Conservation (phyloP, 768 basidiomycete species). For the Hydnum rufescens region DNA sequence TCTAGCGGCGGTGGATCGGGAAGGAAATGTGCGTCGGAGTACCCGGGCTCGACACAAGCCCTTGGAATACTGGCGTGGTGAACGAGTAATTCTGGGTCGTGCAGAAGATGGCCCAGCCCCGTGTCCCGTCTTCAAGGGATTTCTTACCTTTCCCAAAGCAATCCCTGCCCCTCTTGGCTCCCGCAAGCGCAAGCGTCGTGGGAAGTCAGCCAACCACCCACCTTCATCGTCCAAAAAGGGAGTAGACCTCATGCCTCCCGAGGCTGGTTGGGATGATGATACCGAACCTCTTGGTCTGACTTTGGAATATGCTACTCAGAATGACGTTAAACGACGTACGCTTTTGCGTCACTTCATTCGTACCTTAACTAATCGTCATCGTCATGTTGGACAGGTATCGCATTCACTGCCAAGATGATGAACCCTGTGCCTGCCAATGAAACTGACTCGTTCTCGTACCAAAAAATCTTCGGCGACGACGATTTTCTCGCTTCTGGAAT, state of each 20-base stretch:
- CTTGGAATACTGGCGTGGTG: conserved; percentile 9
- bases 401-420: conserved; percentile 53
- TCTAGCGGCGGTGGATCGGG: conserved; percentile 1
- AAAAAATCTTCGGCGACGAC: conserved; percentile 82
- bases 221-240: conserved; percentile 1
- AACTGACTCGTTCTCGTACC: conserved; percentile 78
- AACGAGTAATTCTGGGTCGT: conserved; percentile 5
- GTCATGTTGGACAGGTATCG: conserved; percentile 35
- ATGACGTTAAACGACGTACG: conserved; percentile 56
- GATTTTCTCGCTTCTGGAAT: conserved; percentile 85
- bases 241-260: conserved; percentile 12
- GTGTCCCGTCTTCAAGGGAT: conserved; percentile 8
- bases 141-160: conserved; percentile 32
- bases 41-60: conserved; percentile 5
- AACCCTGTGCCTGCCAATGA: conserved; percentile 40
- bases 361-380: neutral
- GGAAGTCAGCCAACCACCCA: conserved; percentile 16
- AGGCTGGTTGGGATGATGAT: conserved; percentile 70
- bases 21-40: conserved; percentile 3
- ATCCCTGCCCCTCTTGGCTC: conserved; percentile 28
- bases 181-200: conserved; percentile 23
- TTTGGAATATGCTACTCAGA: conserved; percentile 38
- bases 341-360: neutral
- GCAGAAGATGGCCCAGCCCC: conserved; percentile 4
- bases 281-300: conserved; percentile 51